Percentiles rank a stretch among this genome's conserved stretches.
phyloP scores from a whole-genome alignment of 225 moss, liverwort and hornwort genomes.

The Takakia lepidozioides region DNA sequence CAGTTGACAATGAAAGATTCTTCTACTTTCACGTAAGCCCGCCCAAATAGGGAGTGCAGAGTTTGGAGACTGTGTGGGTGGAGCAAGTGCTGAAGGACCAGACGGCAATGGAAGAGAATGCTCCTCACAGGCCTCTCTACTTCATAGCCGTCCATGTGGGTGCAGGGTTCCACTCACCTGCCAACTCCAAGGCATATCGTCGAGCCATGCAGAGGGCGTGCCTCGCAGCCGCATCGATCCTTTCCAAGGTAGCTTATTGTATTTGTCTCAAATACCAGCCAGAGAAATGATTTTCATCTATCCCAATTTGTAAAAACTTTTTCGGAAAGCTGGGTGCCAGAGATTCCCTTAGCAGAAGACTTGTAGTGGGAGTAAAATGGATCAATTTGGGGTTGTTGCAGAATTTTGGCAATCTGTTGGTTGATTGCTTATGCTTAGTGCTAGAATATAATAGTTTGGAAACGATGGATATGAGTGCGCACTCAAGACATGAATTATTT shows the following conservation, averaged over 20 bases:
- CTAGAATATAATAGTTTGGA: too few species aligned
- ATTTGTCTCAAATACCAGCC: background rate
- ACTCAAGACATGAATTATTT: too few species aligned
- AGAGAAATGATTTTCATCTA: background rate
- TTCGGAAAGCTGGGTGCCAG: too few species aligned
- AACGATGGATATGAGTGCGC: too few species aligned
- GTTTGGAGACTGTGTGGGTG: too few species aligned
- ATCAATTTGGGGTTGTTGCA: too few species aligned
- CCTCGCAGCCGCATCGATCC: slow-evolving; percentile 63
- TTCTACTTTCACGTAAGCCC: too few species aligned
- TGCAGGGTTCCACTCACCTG: slow-evolving; percentile 72
- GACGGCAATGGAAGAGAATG: slow-evolving; percentile 2
- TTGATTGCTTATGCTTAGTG: too few species aligned
- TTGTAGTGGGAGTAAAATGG: background rate
- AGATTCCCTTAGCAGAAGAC: background rate
- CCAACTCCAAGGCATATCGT: slow-evolving; percentile 47
- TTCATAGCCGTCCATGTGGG: slow-evolving; percentile 96
- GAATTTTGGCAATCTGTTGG: too few species aligned
- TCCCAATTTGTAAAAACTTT: background rate
- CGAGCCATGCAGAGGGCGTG: slow-evolving; percentile 80
- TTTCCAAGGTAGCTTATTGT: slow-evolving; percentile 38
- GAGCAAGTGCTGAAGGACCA: slow-evolving; percentile 4
- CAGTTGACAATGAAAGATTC: too few species aligned
- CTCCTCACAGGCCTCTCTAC: too few species aligned
- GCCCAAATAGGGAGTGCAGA: too few species aligned